Percentiles rank a stretch among this genome's conserved stretches.
Evolutionary conservation across 148 eudicot genomes (phyloP).

Genomic region (Rheum nobile): DNA sequence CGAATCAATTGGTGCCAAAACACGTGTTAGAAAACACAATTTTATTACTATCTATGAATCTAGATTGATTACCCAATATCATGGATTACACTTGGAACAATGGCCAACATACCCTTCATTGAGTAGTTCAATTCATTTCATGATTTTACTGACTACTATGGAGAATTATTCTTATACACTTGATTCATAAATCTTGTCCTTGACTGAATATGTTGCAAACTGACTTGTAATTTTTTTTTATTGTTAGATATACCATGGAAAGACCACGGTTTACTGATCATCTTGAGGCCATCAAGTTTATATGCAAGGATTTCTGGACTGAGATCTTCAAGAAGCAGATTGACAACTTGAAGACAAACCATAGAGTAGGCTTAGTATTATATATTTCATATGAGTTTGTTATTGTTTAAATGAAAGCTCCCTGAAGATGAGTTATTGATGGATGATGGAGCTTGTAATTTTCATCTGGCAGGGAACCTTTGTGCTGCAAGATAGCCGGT

Average conservation of each 20-base stretch:
- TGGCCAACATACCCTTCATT: neutral
- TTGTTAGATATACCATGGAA: conserved; percentile 82
- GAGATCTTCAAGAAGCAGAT: conserved; percentile 98
- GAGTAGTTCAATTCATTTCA: neutral
- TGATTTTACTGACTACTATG: neutral
- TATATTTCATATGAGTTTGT: conserved; percentile 2
- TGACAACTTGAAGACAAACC: conserved; percentile 94
- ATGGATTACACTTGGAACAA: neutral
- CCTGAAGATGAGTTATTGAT: too few species aligned
- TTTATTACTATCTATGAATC: neutral
- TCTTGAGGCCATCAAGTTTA: conserved; percentile 92
- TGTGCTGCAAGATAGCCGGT: conserved; percentile 87
- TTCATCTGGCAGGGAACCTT: conserved; percentile 65
- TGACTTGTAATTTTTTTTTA: neutral
- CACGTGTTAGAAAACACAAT: neutral
- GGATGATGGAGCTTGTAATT: conserved; percentile 6
- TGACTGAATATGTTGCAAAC: neutral
- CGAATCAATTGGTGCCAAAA: neutral
- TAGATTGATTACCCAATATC: neutral
- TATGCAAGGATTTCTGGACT: conserved; percentile 97
- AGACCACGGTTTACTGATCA: conserved; percentile 90
- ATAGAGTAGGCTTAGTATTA: conserved; percentile 43
- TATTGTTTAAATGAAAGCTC: neutral
- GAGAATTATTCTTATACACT: neutral
- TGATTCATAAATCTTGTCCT: neutral